These are phyloP conservation scores for Cryoendolithus antarcticus DNA, from an alignment of 2,329 filamentous ascomycete species.

Conservation along the genomic window DNA sequence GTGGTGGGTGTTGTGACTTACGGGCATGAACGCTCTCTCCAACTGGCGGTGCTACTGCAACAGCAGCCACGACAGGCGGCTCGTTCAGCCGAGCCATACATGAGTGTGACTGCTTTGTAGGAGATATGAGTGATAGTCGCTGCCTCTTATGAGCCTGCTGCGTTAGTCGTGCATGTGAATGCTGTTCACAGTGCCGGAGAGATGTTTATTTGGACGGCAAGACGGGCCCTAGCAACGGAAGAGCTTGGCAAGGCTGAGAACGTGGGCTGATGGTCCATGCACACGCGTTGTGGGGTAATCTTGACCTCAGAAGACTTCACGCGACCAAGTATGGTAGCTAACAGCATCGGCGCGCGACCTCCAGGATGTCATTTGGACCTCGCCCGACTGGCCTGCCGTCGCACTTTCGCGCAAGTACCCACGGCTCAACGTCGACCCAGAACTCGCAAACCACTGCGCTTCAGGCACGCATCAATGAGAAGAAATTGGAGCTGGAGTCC, in stretches of 20 bases:
- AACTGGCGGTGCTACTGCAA: constrained; percentile 8
- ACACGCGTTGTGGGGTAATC: too few species aligned
- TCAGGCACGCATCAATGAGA: constrained; percentile 67
- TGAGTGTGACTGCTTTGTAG: constrained; percentile 6
- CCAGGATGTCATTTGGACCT: constrained; percentile 23
- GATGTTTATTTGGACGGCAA: too few species aligned
- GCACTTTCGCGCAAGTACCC: constrained; percentile 29
- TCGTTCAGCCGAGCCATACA: constrained; percentile 73
- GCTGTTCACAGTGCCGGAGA: too few species aligned
- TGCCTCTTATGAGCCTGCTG: not conserved
- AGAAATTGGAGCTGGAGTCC: constrained; percentile 70
- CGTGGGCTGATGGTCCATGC: too few species aligned
- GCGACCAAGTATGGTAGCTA: not conserved
- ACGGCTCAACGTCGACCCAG: constrained; percentile 18
- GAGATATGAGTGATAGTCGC: not conserved
- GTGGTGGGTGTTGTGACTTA: constrained; percentile 32
- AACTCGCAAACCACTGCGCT: constrained; percentile 54
- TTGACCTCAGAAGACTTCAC: not conserved
- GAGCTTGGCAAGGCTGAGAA: too few species aligned
- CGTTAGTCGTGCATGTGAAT: too few species aligned
- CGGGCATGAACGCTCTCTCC: constrained; percentile 58
- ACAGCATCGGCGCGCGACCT: too few species aligned
- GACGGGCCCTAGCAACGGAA: too few species aligned
- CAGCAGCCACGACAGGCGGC: constrained; percentile 42
- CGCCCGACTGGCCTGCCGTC: constrained; percentile 40